A percentile compares a stretch with the other conserved stretches of the same genome.
Evolutionary conservation across 148 eudicot genomes (phyloP).

Genomic region (Persicaria tinctoria): DNA sequence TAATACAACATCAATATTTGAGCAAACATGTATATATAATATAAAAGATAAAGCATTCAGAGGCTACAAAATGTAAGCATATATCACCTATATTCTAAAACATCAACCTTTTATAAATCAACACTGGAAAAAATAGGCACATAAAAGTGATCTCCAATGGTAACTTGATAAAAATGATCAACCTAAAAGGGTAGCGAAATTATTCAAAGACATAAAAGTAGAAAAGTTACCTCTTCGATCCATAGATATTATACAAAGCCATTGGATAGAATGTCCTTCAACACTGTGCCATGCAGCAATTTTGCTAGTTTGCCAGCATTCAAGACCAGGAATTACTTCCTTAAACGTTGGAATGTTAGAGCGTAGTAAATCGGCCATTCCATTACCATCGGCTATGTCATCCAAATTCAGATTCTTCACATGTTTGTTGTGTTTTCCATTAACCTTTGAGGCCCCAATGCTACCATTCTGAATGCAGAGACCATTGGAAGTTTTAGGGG

Average conservation of each 20-base stretch:
- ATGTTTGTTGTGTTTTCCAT: slow-evolving; percentile 74
- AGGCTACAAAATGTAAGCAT: too few species aligned
- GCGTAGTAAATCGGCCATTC: slow-evolving; percentile 56
- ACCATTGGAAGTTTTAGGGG: slow-evolving; percentile 36
- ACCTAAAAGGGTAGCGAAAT: neutral
- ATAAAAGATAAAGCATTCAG: too few species aligned
- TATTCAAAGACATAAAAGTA: neutral
- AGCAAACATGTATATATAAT: too few species aligned
- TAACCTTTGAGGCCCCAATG: slow-evolving; percentile 48
- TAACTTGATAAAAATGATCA: neutral
- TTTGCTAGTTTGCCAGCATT: slow-evolving; percentile 73
- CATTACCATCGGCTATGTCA: slow-evolving; percentile 54
- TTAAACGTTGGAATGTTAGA: slow-evolving; percentile 57
- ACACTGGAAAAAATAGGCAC: too few species aligned
- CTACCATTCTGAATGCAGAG: slow-evolving; percentile 36
- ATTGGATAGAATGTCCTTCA: slow-evolving; percentile 79
- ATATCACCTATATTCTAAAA: too few species aligned
- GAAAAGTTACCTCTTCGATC: slow-evolving; percentile 67
- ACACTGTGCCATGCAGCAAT: slow-evolving; percentile 82
- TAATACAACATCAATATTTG: neutral
- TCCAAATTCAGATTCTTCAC: slow-evolving; percentile 45
- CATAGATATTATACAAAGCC: slow-evolving; percentile 68
- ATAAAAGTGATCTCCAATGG: neutral
- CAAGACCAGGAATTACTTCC: slow-evolving; percentile 75
- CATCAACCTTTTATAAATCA: too few species aligned